Percentiles rank a stretch among this genome's conserved stretches.
Conservation (phyloP, 176 grass and related monocot species). For the Otatea glauca region DNA sequence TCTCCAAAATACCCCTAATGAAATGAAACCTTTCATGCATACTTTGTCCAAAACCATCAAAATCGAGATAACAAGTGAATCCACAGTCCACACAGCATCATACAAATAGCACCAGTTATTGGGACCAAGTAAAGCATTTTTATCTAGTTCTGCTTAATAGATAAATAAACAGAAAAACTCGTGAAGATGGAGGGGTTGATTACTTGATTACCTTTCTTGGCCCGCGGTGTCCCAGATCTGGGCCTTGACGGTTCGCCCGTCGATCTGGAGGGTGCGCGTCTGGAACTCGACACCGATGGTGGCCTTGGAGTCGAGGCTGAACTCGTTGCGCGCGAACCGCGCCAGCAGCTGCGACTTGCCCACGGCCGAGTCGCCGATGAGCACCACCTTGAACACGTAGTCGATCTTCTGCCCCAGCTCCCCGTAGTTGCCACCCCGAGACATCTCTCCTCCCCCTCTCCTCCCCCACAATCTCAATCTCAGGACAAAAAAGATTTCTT, state of each 20-base stretch:
- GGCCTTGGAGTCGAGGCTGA: constrained; percentile 92
- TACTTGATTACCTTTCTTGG: constrained; percentile 58
- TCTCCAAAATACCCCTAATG: background rate
- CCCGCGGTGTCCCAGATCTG: constrained; percentile 91
- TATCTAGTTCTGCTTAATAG: background rate
- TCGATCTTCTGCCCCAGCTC: constrained; percentile 64
- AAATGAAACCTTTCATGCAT: background rate
- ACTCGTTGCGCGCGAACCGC: constrained; percentile 80
- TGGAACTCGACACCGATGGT: constrained; percentile 97
- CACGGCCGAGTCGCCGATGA: constrained; percentile 78
- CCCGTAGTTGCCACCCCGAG: constrained; percentile 44
- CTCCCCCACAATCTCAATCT: background rate
- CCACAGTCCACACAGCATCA: background rate
- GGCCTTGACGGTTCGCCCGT: constrained; percentile 68
- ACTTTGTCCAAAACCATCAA: background rate
- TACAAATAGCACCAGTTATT: background rate
- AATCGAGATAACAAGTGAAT: background rate
- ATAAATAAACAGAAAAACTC: background rate
- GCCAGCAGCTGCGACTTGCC: constrained; percentile 81
- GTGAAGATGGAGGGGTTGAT: background rate
- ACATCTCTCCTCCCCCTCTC: constrained; percentile 23
- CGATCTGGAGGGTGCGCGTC: constrained; percentile 74
- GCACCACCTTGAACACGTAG: constrained; percentile 76
- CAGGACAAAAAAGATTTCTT: background rate
- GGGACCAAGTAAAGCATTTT: background rate